These are phyloP conservation scores for Boletus sensibilis DNA, from an alignment of 768 basidiomycete species.

Conservation along the genomic window DNA sequence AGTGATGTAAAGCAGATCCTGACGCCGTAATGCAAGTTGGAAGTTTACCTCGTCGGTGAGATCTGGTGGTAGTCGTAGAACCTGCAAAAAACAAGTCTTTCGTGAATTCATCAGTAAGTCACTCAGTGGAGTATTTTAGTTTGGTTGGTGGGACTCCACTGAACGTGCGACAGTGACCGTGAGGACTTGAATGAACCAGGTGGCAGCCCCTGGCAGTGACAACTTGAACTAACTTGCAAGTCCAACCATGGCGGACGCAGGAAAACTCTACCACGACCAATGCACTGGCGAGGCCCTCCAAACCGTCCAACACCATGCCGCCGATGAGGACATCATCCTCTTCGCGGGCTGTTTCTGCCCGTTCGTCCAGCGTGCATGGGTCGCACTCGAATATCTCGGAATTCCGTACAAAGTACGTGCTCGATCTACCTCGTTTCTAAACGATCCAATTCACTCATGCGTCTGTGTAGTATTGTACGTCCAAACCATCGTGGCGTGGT, in stretches of 20 bases:
- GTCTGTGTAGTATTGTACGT: constrained; percentile 40
- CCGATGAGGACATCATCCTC: constrained; percentile 55
- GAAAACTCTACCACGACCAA: constrained; percentile 39
- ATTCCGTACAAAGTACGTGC: constrained; percentile 65
- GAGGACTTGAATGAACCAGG: too few species aligned
- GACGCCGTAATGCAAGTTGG: not conserved
- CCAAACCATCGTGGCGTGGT: not conserved
- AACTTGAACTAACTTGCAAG: too few species aligned
- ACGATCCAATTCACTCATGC: not conserved
- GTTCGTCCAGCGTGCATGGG: constrained; percentile 82
- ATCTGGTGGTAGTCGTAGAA: constrained; percentile 19
- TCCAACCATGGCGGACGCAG: constrained; percentile 36
- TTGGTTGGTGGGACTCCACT: too few species aligned
- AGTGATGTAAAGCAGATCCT: not conserved
- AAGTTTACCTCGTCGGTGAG: constrained; percentile 25
- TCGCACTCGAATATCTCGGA: constrained; percentile 64
- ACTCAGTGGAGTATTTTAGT: too few species aligned
- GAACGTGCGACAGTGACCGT: not conserved
- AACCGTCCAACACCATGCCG: constrained; percentile 51
- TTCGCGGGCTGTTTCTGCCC: constrained; percentile 78
- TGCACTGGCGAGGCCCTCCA: constrained; percentile 53
- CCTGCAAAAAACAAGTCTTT: constrained; percentile 15
- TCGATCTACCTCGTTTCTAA: not conserved
- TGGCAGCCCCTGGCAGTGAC: too few species aligned
- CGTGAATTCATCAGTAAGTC: constrained; percentile 3